Percentiles rank a stretch among this genome's conserved stretches.
Evolutionary conservation across 2,329 filamentous ascomycete species (phyloP).

Genomic region (Fusarium camptoceras): DNA sequence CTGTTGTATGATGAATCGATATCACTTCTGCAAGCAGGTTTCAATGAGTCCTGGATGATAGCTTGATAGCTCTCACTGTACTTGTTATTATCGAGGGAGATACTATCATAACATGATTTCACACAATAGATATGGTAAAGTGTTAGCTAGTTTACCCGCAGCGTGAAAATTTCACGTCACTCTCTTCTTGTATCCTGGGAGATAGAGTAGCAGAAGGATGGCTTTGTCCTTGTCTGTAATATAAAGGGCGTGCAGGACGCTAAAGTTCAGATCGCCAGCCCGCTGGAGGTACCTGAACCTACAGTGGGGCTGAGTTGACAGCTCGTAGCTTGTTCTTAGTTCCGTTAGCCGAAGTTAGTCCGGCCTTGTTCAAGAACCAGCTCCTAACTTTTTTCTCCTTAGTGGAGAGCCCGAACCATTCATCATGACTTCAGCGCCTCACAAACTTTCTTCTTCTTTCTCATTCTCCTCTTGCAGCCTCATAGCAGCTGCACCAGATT

Average conservation of each 20-base stretch:
- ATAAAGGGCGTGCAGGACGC: conserved; percentile 30
- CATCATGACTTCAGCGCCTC: conserved; percentile 26
- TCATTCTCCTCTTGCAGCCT: conserved; percentile 10
- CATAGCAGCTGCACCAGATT: conserved; percentile 18
- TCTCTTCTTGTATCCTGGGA: neutral
- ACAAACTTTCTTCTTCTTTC: conserved; percentile 22
- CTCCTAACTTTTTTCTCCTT: conserved; percentile 26
- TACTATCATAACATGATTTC: neutral
- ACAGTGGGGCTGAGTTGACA: neutral
- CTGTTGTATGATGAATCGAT: neutral
- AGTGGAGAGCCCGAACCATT: conserved; percentile 21
- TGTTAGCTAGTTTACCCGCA: neutral
- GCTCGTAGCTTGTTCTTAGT: neutral
- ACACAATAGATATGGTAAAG: too few relatives aligned
- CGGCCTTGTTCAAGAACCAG: conserved; percentile 27
- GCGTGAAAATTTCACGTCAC: neutral
- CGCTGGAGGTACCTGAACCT: neutral
- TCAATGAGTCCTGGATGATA: neutral
- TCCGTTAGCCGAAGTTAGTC: conserved; percentile 45
- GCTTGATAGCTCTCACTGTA: neutral
- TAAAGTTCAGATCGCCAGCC: conserved; percentile 7
- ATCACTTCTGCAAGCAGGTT: neutral
- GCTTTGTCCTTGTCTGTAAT: neutral
- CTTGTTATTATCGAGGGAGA: neutral
- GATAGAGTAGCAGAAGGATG: neutral